phyloP scores from a whole-genome alignment of 805 yeast species.

The Priceomyces castillae region DNA sequence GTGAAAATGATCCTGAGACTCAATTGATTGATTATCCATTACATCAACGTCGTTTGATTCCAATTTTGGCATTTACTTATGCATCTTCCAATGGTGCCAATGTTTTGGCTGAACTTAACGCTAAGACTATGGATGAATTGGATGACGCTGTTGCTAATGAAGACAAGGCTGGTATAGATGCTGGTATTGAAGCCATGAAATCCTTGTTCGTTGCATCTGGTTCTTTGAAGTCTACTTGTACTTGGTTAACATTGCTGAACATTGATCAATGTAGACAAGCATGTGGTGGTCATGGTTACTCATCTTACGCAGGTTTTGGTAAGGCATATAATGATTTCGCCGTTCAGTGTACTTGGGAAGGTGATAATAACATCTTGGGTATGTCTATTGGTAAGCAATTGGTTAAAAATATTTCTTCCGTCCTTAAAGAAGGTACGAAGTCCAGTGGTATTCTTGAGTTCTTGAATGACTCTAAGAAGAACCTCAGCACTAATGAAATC shows the following conservation, averaged over 20 bases:
- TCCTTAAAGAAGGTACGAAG: conserved; percentile 37
- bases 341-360: conserved; percentile 98
- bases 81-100: conserved; percentile 68
- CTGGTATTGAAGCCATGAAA: conserved; percentile 61
- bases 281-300: conserved; percentile 94
- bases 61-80: conserved; percentile 71
- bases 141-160: conserved; percentile 51
- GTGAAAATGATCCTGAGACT: conserved; percentile 45
- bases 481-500: conserved; percentile 15
- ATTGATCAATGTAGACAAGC: conserved; percentile 88
- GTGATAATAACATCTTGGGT: conserved; percentile 83
- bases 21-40: conserved; percentile 79
- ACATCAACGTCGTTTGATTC: conserved; percentile 82
- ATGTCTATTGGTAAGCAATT: conserved; percentile 79
- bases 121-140: conserved; percentile 48
- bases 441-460: conserved; percentile 48
- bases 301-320: conserved; percentile 85
- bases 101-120: conserved; percentile 54
- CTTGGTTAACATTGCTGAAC: conserved; percentile 74
- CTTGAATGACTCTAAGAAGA: conserved; percentile 30
- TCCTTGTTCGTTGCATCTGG: conserved; percentile 79
- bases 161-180: conserved; percentile 42
- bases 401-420: conserved; percentile 46
- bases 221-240: conserved; percentile 78
- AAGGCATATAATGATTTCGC: conserved; percentile 87